These are phyloP conservation scores for Dendrobium catenatum DNA, from an alignment of 106 monocot genomes.

Conservation along the genomic window DNA sequence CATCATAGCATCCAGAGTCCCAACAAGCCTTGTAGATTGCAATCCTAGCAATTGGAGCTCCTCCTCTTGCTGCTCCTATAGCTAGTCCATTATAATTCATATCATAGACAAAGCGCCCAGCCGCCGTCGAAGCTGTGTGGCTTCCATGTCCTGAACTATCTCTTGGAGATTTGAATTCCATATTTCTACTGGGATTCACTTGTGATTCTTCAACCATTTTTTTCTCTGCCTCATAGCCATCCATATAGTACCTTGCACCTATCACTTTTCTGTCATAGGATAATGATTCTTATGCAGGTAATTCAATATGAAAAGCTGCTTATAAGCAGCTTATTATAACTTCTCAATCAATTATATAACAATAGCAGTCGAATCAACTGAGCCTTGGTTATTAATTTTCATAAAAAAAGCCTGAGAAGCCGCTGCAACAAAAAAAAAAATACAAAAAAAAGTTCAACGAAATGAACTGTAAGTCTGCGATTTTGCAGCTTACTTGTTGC, in stretches of 20 bases:
- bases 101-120: constrained; percentile 55
- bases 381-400: background rate
- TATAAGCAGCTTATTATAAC: background rate
- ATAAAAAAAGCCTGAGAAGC: background rate
- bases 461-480: background rate
- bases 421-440: background rate
- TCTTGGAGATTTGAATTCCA: constrained; percentile 71
- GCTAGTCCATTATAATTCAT: constrained; percentile 66
- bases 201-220: background rate
- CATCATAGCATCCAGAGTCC: constrained; percentile 88
- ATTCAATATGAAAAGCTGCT: background rate
- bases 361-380: background rate
- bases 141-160: constrained; percentile 83
- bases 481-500: constrained; percentile 52
- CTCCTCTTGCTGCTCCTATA: constrained; percentile 65
- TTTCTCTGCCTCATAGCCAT: constrained; percentile 64
- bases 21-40: constrained; percentile 90
- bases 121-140: constrained; percentile 89
- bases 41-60: constrained; percentile 76
- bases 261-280: constrained; percentile 41
- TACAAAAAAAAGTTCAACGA: no score
- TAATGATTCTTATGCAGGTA: background rate
- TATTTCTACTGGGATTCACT: constrained; percentile 5
- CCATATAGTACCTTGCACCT: constrained; percentile 78
- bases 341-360: background rate